These are phyloP conservation scores for Cyphellophora attinorum DNA, from an alignment of 2,329 filamentous ascomycete genomes.

Conservation along the genomic window DNA sequence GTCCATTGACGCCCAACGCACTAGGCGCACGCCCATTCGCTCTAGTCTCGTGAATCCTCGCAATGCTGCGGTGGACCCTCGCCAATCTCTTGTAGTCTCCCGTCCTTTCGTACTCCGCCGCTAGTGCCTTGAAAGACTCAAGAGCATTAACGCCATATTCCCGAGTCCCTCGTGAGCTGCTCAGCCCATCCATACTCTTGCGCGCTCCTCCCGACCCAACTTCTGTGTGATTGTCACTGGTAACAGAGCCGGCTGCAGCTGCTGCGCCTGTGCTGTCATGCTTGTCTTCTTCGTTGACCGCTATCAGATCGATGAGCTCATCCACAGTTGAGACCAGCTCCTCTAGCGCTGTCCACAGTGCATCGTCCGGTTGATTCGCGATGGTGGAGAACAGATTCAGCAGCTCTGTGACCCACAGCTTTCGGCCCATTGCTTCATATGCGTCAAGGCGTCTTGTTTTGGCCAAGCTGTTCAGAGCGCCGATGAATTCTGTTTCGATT, in stretches of 20 bases:
- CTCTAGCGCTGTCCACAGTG: constrained; percentile 65
- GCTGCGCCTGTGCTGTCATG: constrained; percentile 4
- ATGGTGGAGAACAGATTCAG: constrained; percentile 69
- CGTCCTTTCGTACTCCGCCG: constrained; percentile 81
- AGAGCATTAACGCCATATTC: constrained; percentile 39
- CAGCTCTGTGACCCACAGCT: constrained; percentile 81
- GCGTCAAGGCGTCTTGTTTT: constrained; percentile 64
- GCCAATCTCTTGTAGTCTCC: constrained; percentile 86
- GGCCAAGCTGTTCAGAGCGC: constrained; percentile 81
- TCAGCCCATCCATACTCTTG: constrained; percentile 16
- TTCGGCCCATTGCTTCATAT: constrained; percentile 82
- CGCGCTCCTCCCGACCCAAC: constrained; percentile 12
- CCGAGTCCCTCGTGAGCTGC: constrained; percentile 9
- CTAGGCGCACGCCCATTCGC: constrained; percentile 11
- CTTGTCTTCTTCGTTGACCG: constrained; percentile 69
- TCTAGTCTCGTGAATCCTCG: constrained; percentile 67
- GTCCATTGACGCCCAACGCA: constrained; percentile 5
- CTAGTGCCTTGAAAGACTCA: constrained; percentile 80
- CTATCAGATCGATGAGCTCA: constrained; percentile 80
- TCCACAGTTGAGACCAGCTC: constrained; percentile 77
- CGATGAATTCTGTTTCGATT: constrained; percentile 93
- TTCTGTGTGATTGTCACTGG: constrained; percentile 11
- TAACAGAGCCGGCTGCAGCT: background rate
- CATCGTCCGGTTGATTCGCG: constrained; percentile 56
- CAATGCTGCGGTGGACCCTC: constrained; percentile 79